phyloP scores from a whole-genome alignment of 83 land plant genomes.

The Picea abies region DNA sequence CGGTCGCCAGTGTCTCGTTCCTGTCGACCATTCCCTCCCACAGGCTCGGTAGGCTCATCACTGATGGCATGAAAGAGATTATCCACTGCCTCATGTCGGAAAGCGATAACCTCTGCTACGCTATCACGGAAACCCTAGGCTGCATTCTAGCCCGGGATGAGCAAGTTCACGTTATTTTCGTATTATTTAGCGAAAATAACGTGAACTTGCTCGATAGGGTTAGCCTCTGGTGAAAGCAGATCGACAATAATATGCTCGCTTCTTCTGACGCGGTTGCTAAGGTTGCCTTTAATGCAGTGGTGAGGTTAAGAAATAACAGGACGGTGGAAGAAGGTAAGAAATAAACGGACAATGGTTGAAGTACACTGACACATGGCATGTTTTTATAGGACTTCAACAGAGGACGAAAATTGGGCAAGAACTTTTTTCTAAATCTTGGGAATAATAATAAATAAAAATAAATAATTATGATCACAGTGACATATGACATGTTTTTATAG shows the following conservation, averaged over 20 bases:
- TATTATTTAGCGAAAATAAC: constrained; percentile 73
- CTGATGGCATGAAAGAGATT: constrained; percentile 77
- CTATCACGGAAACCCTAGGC: constrained; percentile 86
- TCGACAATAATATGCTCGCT: constrained; percentile 78
- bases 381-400: too few relatives aligned
- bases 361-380: too few relatives aligned
- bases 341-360: too few relatives aligned
- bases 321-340: too few relatives aligned
- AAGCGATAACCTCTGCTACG: constrained; percentile 65
- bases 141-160: constrained; percentile 95
- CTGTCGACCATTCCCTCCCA: too few relatives aligned
- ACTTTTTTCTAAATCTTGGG: too few relatives aligned
- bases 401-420: too few relatives aligned
- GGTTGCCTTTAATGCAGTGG: constrained; percentile 88
- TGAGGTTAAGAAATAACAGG: constrained; percentile 34
- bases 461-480: too few relatives aligned
- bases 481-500: too few relatives aligned
- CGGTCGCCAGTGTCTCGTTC: too few relatives aligned
- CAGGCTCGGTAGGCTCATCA: constrained; percentile 16
- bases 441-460: too few relatives aligned
- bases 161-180: constrained; percentile 26
- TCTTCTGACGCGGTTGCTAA: constrained; percentile 77
- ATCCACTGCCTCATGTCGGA: constrained; percentile 61
- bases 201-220: constrained; percentile 74
- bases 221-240: constrained; percentile 83